A percentile compares a stretch with the other conserved stretches of the same genome.
Conservation (phyloP, 441 rosid species). For the Erodium trifolium region DNA sequence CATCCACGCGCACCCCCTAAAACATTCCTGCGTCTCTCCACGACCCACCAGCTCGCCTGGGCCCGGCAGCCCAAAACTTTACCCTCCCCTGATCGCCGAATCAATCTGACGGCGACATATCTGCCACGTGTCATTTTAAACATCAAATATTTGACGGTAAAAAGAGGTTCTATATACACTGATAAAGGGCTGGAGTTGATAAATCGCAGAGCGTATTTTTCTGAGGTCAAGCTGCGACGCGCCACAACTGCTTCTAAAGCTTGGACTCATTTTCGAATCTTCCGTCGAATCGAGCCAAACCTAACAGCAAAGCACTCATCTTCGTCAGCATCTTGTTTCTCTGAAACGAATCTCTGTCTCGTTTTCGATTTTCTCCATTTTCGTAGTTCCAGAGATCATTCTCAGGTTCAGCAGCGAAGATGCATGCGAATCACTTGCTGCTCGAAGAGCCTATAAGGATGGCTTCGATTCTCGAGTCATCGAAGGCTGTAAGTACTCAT, state of each 20-base stretch:
- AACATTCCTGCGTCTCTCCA: too few relatives aligned
- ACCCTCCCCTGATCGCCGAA: neutral
- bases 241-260: neutral
- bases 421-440: slow-evolving; percentile 84
- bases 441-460: slow-evolving; percentile 95
- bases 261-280: too few relatives aligned
- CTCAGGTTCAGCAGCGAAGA: slow-evolving; percentile 23
- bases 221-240: neutral
- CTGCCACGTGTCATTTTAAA: neutral
- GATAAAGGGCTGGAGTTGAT: too few relatives aligned
- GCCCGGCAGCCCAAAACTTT: neutral
- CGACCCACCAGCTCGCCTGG: too few relatives aligned
- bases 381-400: neutral
- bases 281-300: too few relatives aligned
- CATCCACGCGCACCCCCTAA: neutral
- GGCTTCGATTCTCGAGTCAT: slow-evolving; percentile 91
- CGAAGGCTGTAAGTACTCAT: slow-evolving; percentile 54
- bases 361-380: neutral
- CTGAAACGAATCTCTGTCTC: neutral
- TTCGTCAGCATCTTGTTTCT: neutral
- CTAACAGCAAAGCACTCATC: neutral
- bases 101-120: neutral
- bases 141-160: neutral
- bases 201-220: neutral
- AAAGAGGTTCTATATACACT: too few relatives aligned